A percentile compares a stretch with the other conserved stretches of the same genome.
phyloP scores from a whole-genome alignment of 805 yeast genomes.

The Metschnikowia kunwiensis region DNA sequence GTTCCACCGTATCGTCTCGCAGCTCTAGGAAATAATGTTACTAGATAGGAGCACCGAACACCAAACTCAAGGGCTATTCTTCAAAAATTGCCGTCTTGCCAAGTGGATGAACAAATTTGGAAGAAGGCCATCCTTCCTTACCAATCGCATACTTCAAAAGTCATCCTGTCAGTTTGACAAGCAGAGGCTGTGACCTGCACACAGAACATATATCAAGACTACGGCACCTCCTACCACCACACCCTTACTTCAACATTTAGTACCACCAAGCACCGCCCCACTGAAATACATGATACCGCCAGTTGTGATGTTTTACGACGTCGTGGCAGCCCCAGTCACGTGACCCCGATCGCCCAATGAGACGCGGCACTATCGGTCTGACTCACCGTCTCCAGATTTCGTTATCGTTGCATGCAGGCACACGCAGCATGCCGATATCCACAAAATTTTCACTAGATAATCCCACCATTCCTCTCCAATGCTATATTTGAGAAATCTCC shows the following conservation, averaged over 20 bases:
- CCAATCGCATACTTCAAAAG: too few species aligned
- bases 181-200: too few species aligned
- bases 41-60: constrained; percentile 1
- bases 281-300: too few species aligned
- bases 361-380: constrained; percentile 18
- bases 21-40: neutral
- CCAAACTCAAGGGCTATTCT: neutral
- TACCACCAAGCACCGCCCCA: too few species aligned
- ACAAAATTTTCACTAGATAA: neutral
- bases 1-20: neutral
- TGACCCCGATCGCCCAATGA: constrained; percentile 14
- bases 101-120: neutral
- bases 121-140: neutral
- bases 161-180: too few species aligned
- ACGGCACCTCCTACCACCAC: too few species aligned
- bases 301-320: too few species aligned
- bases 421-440: too few species aligned
- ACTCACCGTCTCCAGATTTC: constrained; percentile 18
- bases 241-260: too few species aligned
- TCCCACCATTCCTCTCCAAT: neutral
- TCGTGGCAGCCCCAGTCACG: too few species aligned
- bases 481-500: constrained; percentile 10
- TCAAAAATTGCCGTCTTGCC: neutral
- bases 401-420: constrained; percentile 18
- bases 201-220: too few species aligned